Conservation (phyloP, 257 asterid species). For the Ballota nigra region DNA sequence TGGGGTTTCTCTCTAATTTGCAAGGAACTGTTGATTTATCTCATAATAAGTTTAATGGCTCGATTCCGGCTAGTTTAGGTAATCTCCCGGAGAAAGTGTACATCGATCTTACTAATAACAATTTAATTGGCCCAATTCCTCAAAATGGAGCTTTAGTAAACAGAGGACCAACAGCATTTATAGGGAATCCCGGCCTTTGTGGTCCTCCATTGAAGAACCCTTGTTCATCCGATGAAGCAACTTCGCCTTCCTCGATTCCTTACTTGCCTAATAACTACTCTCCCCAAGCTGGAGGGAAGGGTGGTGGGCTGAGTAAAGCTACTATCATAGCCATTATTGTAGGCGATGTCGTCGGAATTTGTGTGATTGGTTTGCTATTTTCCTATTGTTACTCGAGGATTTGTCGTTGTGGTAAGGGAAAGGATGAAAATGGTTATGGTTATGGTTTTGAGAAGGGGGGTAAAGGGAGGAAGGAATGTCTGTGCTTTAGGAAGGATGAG, state of each 20-base stretch:
- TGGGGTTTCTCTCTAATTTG: slow-evolving; percentile 63
- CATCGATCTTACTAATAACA: slow-evolving; percentile 75
- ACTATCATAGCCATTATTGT: slow-evolving; percentile 57
- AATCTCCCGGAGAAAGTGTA: slow-evolving; percentile 84
- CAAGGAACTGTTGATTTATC: slow-evolving; percentile 79
- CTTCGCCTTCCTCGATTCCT: slow-evolving; percentile 58
- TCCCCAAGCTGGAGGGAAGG: slow-evolving; percentile 35
- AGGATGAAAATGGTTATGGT: slow-evolving; percentile 36
- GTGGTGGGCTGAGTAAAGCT: slow-evolving; percentile 46
- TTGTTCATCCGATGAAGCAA: slow-evolving; percentile 51
- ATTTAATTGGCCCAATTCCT: slow-evolving; percentile 81
- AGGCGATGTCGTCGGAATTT: slow-evolving; percentile 75
- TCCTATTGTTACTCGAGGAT: slow-evolving; percentile 67
- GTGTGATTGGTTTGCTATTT: slow-evolving; percentile 64
- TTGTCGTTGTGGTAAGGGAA: slow-evolving; percentile 46
- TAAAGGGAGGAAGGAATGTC: slow-evolving; percentile 54
- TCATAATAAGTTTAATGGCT: slow-evolving; percentile 65
- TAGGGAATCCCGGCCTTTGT: slow-evolving; percentile 81
- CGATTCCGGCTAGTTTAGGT: slow-evolving; percentile 78
- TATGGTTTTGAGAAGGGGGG: slow-evolving; percentile 58
- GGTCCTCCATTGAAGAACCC: slow-evolving; percentile 80
- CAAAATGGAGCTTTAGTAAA: slow-evolving; percentile 79
- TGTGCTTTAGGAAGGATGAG: slow-evolving; percentile 77
- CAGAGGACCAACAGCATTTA: slow-evolving; percentile 94
- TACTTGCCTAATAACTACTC: slow-evolving; percentile 58